Evolutionary conservation across 225 moss, liverwort and hornwort species (phyloP), one percentile per base, ranked within the genome.

Genomic region (Bryum argenteum): DNA sequence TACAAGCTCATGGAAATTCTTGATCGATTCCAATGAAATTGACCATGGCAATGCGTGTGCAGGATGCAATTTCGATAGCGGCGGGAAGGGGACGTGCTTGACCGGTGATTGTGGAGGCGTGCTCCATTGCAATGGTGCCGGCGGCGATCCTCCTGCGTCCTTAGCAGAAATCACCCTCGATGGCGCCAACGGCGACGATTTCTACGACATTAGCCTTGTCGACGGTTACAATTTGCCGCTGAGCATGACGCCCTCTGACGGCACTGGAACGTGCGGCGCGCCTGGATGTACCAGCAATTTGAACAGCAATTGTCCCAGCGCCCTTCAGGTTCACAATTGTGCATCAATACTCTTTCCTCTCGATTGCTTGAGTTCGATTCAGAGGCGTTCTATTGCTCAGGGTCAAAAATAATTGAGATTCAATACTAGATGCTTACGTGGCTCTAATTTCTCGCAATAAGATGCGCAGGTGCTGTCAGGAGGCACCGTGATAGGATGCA

Each of bases 191-290:
- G 85, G 78, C 33, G 69, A 81, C 8, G 88, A 89, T 58, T 89
- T 83, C 77, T 89, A 86, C 48, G 88, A 89, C 28, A 61, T 86
- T 26, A 86, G 88, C 40, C 71, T 86, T 16, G 88, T 89, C 14
- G 88, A 89, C n/a, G 88, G 86, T 0, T 89, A 83, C 77, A 89
- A 86, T 51, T 45, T 86, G 43, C 88, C 88, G 5, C 54, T 89
- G 7, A 51, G 63, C 1, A 79, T 89, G 76, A 57, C 52, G 22
- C 81, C 82, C 23, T 65, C 76, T 8, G 74, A 68, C 8, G 85
- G 85, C n/a, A 81, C 67, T 3, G 81, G 84, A 44, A 63, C 26
- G 1, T 86, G 88, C 43, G 80, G 85, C 22, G 38, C 66, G 0
- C 83, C 86, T 42, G 81, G 74, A 24, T 89, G 88, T 56, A 74